Conservation (phyloP, 257 asterid species). For the Cinchona pubescens region DNA sequence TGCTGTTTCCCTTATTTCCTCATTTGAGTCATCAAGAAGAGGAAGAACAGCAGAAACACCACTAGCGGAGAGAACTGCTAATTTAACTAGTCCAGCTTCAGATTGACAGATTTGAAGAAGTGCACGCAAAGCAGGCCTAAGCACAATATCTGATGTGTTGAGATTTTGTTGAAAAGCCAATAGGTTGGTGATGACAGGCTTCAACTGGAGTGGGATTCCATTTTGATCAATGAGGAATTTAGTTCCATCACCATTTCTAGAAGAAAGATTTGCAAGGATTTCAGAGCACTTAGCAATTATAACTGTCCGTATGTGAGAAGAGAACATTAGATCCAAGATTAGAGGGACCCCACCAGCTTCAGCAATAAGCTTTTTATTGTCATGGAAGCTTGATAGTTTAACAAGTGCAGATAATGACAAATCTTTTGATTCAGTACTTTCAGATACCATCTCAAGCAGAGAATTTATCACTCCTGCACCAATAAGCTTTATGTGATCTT, state of each 20-base stretch:
- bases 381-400: constrained; percentile 36
- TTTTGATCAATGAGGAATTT: constrained; percentile 43
- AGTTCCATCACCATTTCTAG: constrained; percentile 48
- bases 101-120: constrained; percentile 50
- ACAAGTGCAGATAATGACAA: constrained; percentile 40
- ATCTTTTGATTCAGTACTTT: constrained; percentile 43
- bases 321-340: constrained; percentile 36
- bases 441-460: constrained; percentile 58
- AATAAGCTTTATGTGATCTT: constrained; percentile 40
- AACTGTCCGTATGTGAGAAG: constrained; percentile 28
- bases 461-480: constrained; percentile 48
- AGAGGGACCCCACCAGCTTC: constrained; percentile 43
- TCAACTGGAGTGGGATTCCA: constrained; percentile 35
- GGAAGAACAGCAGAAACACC: constrained; percentile 53
- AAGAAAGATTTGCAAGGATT: constrained; percentile 47
- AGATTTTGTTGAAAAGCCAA: constrained; percentile 49
- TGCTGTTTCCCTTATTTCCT: constrained; percentile 53
- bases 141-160: constrained; percentile 32
- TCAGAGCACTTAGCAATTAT: constrained; percentile 45
- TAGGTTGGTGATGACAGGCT: constrained; percentile 35
- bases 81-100: constrained; percentile 51
- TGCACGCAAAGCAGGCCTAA: constrained; percentile 49
- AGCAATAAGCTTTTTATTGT: constrained; percentile 46
- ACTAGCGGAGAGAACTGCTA: constrained; percentile 51
- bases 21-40: constrained; percentile 54